phyloP scores from a whole-genome alignment of 75 land plant species.

The Cryptomeria japonica region DNA sequence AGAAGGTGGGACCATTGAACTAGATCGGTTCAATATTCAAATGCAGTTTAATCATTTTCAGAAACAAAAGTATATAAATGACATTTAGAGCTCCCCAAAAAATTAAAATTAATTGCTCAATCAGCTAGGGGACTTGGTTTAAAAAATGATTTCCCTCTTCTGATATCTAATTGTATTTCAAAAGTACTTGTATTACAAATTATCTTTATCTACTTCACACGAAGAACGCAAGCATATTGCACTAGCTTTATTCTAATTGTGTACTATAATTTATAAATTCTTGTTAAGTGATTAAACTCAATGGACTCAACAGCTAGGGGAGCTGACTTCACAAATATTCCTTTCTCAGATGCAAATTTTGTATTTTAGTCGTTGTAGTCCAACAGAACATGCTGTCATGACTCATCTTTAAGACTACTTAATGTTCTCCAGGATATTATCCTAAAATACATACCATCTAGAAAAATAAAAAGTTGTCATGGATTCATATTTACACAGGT shows the following conservation, averaged over 20 bases:
- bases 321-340: not conserved
- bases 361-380: not conserved
- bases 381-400: not conserved
- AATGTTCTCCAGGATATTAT: not conserved
- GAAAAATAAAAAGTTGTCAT: not conserved
- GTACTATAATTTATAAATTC: not conserved
- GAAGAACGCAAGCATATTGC: not conserved
- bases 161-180: not conserved
- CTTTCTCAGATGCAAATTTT: not conserved
- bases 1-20: not conserved
- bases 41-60: not conserved
- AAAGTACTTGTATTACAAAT: too few relatives aligned
- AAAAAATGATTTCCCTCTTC: not conserved
- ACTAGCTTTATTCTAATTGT: not conserved
- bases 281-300: not conserved
- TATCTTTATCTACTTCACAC: not conserved
- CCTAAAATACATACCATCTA: not conserved
- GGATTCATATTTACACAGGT: not conserved
- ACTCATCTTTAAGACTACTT: not conserved
- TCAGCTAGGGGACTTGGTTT: too few relatives aligned
- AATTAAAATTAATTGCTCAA: too few relatives aligned
- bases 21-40: not conserved
- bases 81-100: not conserved
- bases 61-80: not conserved
- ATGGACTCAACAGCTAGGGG: not conserved